A percentile compares a stretch with the other conserved stretches of the same genome.
Conservation (phyloP, 176 grass and related monocot species). For the Carex myosuroides region DNA sequence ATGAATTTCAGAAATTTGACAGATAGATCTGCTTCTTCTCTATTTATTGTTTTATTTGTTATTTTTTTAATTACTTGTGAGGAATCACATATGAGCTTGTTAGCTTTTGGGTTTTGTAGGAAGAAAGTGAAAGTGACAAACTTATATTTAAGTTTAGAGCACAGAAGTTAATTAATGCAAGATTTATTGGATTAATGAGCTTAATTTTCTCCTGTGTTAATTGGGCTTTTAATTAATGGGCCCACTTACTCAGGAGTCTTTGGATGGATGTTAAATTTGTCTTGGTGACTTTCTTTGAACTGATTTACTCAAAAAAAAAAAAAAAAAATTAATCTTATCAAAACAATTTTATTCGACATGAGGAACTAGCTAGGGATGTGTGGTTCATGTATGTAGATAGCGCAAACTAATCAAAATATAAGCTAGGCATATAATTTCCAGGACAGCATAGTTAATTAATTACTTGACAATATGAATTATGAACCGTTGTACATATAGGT, state of each 20-base stretch:
- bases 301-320: no score
- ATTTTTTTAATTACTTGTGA: neutral
- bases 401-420: neutral
- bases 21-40: neutral
- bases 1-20: neutral
- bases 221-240: neutral
- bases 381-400: neutral
- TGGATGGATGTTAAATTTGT: neutral
- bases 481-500: neutral
- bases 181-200: neutral
- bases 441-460: neutral
- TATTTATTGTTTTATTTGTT: neutral
- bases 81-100: neutral
- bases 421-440: neutral
- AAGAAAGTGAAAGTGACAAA: neutral
- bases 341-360: neutral
- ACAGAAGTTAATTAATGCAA: neutral
- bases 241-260: neutral
- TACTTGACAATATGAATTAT: neutral
- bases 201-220: neutral
- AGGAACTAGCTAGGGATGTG: neutral
- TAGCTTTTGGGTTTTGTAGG: neutral
- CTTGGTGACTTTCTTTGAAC: neutral
- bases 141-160: neutral
- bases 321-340: no score